phyloP scores from a whole-genome alignment of 2,329 filamentous ascomycete genomes.

The Beauveria pseudobassiana region DNA sequence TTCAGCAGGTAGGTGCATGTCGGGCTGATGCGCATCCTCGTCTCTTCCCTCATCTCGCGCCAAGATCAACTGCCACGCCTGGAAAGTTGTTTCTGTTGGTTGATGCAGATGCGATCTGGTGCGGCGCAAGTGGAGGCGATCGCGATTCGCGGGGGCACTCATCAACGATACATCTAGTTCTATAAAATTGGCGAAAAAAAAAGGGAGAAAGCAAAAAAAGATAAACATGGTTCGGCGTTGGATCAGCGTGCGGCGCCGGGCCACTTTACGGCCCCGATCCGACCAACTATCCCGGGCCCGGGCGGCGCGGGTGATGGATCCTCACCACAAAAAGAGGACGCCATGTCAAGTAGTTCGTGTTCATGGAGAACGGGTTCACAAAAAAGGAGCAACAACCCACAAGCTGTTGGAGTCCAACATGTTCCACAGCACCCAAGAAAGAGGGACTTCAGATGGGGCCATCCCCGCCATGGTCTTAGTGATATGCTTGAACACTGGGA shows the following conservation, averaged over 20 bases:
- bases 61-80: no score
- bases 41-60: no score
- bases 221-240: no score
- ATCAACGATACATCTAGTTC: no score
- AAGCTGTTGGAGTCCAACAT: slow-evolving; percentile 5
- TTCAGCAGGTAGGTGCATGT: no score
- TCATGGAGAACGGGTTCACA: slow-evolving; percentile 1
- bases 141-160: no score
- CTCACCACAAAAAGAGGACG: background rate
- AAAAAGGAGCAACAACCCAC: slow-evolving; percentile 1
- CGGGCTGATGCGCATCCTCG: no score
- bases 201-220: no score
- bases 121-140: no score
- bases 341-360: background rate
- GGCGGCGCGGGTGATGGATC: background rate
- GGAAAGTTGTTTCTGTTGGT: no score
- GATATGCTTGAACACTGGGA: slow-evolving; percentile 1
- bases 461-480: slow-evolving; percentile 1
- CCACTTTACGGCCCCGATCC: background rate
- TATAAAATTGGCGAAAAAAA: no score
- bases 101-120: no score
- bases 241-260: background rate
- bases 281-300: background rate
- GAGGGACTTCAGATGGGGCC: background rate
- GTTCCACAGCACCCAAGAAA: slow-evolving; percentile 3